Conservation (phyloP, 345 rosid genomes). For the Eucalyptus rudis region DNA sequence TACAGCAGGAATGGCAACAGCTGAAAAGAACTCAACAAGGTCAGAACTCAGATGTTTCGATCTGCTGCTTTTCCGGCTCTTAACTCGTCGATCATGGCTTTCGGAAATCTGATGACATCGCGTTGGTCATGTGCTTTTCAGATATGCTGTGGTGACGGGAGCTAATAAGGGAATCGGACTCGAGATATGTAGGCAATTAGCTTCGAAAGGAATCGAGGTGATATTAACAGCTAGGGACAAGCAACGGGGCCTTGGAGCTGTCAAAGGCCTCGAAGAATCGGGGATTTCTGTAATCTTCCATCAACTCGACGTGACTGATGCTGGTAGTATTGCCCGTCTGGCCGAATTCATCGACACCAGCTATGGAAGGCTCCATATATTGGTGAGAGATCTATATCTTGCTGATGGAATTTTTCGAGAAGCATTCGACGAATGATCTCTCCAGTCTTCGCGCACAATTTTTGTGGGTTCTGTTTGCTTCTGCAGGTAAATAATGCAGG, state of each 20-base stretch:
- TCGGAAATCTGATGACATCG: background rate
- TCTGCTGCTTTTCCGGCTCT: background rate
- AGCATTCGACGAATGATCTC: background rate
- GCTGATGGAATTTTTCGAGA: background rate
- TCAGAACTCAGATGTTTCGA: background rate
- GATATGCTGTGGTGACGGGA: background rate
- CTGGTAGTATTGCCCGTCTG: background rate
- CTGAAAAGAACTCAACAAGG: background rate
- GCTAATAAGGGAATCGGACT: conserved; percentile 1
- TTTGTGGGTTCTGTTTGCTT: background rate
- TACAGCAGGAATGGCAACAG: background rate
- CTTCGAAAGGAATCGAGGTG: background rate
- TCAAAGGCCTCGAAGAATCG: background rate
- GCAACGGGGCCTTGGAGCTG: background rate
- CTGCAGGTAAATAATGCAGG: conserved; percentile 5
- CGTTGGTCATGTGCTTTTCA: background rate
- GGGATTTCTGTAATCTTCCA: background rate
- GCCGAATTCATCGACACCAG: background rate
- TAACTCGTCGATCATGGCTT: background rate
- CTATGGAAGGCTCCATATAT: background rate
- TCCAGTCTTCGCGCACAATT: background rate
- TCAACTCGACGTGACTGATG: background rate
- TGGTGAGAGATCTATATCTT: background rate
- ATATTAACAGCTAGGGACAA: background rate
- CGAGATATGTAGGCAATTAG: background rate